Conservation (phyloP, 106 monocot genomes). For the Alisma plantagoaquatica region DNA sequence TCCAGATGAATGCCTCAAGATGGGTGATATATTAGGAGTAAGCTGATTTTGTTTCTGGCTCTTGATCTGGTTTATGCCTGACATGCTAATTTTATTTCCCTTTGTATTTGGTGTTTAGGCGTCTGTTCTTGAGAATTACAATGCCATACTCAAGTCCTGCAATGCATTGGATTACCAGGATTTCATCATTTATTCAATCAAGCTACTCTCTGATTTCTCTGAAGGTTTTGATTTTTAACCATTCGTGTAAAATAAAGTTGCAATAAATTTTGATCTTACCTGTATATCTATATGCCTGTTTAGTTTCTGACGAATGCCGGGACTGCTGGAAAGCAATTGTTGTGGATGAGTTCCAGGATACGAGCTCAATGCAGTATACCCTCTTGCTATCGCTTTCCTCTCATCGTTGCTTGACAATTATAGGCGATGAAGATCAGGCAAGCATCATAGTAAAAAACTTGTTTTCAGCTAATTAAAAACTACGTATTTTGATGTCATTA, state of each 20-base stretch:
- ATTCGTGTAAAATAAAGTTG: too few species aligned
- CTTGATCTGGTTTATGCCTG: too few species aligned
- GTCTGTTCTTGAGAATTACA: constrained; percentile 53
- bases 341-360: constrained; percentile 97
- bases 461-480: too few species aligned
- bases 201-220: constrained; percentile 63
- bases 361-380: constrained; percentile 86
- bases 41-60: constrained; percentile 12
- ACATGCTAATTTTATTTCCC: constrained; percentile 2
- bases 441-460: too few species aligned
- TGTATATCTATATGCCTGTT: too few species aligned
- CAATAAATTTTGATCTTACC: too few species aligned
- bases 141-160: constrained; percentile 63
- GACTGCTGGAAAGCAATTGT: constrained; percentile 83
- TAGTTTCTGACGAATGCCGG: constrained; percentile 62
- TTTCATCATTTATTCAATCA: constrained; percentile 77
- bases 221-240: constrained; percentile 50
- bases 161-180: constrained; percentile 95
- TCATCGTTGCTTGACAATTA: constrained; percentile 65
- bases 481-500: too few species aligned
- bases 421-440: constrained; percentile 98
- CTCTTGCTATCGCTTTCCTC: constrained; percentile 69
- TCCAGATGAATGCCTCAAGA: constrained; percentile 53
- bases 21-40: constrained; percentile 69
- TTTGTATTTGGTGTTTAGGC: constrained; percentile 37